These are phyloP conservation scores for Areca catechu DNA, from an alignment of 176 grass and related monocot genomes.

Conservation along the genomic window DNA sequence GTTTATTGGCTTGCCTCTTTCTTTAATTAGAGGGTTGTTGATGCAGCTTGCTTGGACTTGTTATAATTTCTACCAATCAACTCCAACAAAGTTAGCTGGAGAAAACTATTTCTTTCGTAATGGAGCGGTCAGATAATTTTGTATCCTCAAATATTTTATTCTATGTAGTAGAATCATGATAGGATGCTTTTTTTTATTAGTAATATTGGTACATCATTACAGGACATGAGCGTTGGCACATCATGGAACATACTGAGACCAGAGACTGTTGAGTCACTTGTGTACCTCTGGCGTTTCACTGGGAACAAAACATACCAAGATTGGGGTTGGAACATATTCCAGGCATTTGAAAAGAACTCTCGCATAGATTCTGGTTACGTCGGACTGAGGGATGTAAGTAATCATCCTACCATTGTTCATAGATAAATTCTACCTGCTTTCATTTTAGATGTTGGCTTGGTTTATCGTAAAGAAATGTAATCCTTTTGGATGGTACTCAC, in stretches of 20 bases:
- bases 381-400: conserved; percentile 82
- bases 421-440: too few relatives aligned
- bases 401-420: not conserved
- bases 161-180: not conserved
- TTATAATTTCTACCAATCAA: conserved; percentile 98
- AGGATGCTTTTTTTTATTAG: not conserved
- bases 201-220: conserved; percentile 23
- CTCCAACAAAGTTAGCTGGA: conserved; percentile 92
- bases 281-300: conserved; percentile 92
- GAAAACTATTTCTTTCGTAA: conserved; percentile 76
- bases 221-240: conserved; percentile 97
- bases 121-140: conserved; percentile 48
- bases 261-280: conserved; percentile 89
- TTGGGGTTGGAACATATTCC: conserved; percentile 99
- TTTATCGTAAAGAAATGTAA: too few relatives aligned
- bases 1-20: not conserved
- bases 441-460: too few relatives aligned
- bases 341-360: conserved; percentile 97
- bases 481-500: too few relatives aligned
- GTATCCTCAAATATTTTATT: conserved; percentile 13
- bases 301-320: conserved; percentile 99
- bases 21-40: not conserved
- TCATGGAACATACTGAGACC: conserved; percentile 99
- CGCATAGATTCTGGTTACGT: conserved; percentile 85
- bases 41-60: conserved; percentile 84